Evolutionary conservation across 2,329 filamentous ascomycete genomes (phyloP), one percentile per base, ranked within the genome.

Genomic region (Aspergillus pseudoviridinutans): DNA sequence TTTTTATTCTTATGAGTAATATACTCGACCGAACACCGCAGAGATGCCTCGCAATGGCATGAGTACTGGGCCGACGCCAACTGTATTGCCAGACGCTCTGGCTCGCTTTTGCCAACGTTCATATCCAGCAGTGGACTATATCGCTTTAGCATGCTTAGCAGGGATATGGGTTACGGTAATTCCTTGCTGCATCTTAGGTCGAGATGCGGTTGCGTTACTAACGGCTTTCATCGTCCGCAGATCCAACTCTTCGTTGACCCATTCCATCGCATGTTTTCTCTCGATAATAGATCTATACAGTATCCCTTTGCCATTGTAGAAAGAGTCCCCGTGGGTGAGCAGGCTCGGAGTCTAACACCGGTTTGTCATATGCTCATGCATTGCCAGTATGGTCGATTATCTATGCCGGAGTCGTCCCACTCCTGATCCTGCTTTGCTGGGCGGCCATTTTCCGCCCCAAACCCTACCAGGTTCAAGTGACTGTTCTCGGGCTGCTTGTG

Each of bases 211-310:
- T 24, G 35, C 32, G 1, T 32, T 56, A 5, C 50, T 63, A 32
- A 59, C 24, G 8, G 44, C 44, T 49, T 1, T 25, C 29, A 9
- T 17, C 4, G 9, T 12, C 3, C 53, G 6, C 49, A 90, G 83
- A 80, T 91, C 47, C 81, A 86, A 74, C 78, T 89, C 66, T 80
- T 89, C 63, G 82, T 90, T 66, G 87, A 88, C 59, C 94, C 94
- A 0, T 97, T 97, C 72, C 92, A 97, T 73, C 91, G 91, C 76
- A 89, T 97, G 85, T 97, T 99, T 78, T 89, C 86, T 62, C 84
- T 97, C 61, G 89, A 92, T 71, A 91, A 97, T 71, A 82, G 90
- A 25, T 80, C 86, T 51, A 91, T 97, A 58, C 87, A 91, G 62
- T 97, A 89, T 69, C 94, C 94, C 0, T 89, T 96, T 75, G 91